These are phyloP conservation scores for Lactifluus pinguis DNA, from an alignment of 768 basidiomycete genomes.

Conservation along the genomic window DNA sequence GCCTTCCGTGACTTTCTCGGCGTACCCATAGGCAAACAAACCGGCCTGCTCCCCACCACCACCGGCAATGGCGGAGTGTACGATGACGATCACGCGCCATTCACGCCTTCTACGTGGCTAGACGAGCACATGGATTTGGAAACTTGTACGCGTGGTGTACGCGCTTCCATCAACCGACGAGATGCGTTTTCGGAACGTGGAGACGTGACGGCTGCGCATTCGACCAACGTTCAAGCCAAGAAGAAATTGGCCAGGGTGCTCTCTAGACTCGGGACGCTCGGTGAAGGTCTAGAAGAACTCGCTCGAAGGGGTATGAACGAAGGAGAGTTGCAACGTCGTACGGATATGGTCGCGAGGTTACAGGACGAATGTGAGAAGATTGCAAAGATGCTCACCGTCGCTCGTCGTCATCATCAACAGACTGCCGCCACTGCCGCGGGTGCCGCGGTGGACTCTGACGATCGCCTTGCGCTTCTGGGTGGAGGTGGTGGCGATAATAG, in stretches of 20 bases:
- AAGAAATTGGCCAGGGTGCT: constrained; percentile 70
- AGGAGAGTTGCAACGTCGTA: constrained; percentile 85
- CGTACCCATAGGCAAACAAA: constrained; percentile 53
- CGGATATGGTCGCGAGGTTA: constrained; percentile 80
- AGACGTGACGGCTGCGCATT: constrained; percentile 67
- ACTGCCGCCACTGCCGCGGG: no score
- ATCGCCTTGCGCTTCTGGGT: constrained; percentile 53
- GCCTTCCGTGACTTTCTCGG: constrained; percentile 85
- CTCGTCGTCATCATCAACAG: constrained; percentile 33
- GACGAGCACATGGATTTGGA: constrained; percentile 81
- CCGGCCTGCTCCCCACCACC: not conserved
- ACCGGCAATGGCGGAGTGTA: constrained; percentile 8
- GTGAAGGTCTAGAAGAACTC: constrained; percentile 55
- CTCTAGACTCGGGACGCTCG: constrained; percentile 64
- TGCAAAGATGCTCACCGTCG: constrained; percentile 75
- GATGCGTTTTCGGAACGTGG: constrained; percentile 73
- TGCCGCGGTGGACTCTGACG: constrained; percentile 20
- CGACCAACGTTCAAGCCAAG: constrained; percentile 78
- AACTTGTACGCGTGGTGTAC: constrained; percentile 65
- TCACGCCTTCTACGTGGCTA: constrained; percentile 78
- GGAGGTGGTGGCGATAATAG: not conserved
- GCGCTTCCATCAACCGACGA: constrained; percentile 80
- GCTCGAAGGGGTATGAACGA: constrained; percentile 69
- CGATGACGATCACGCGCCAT: constrained; percentile 34
- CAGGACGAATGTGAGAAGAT: constrained; percentile 90